These are phyloP conservation scores for Pseudocohnilembus persalinus DNA, from an alignment of 169 alveolate genomes.

Conservation along the genomic window DNA sequence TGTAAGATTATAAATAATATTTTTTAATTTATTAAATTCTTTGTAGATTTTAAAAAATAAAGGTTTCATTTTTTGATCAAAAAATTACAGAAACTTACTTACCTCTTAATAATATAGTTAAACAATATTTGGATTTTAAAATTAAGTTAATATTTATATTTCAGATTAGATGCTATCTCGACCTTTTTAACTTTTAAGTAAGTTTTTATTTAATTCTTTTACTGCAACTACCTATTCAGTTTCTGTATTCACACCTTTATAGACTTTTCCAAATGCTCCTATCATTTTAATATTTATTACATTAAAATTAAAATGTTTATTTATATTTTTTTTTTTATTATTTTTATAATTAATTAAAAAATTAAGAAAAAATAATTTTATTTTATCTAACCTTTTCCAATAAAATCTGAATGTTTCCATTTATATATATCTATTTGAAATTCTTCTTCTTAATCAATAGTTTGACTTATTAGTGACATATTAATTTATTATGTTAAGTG, in stretches of 20 bases:
- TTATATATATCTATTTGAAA: constrained; percentile 3
- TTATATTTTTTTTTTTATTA: too few relatives aligned
- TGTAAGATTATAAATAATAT: background rate
- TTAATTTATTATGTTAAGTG: too few relatives aligned
- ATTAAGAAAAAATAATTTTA: background rate
- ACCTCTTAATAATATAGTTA: constrained; percentile 10
- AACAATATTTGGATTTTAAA: constrained; percentile 22
- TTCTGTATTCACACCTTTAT: constrained; percentile 45
- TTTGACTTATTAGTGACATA: too few relatives aligned
- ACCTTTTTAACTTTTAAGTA: constrained; percentile 6
- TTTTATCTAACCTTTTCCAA: constrained; percentile 53
- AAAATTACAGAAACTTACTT: too few relatives aligned
- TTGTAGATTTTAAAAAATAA: background rate
- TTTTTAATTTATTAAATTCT: too few relatives aligned
- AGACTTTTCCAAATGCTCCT: constrained; percentile 52
- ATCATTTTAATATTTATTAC: too few relatives aligned
- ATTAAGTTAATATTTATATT: constrained; percentile 16
- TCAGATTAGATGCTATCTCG: constrained; percentile 26
- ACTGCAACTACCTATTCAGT: constrained; percentile 45
- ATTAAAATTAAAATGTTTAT: too few relatives aligned
- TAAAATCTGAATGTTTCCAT: constrained; percentile 30
- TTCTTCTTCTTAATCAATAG: background rate
- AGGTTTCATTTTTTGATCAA: too few relatives aligned
- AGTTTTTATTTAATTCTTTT: constrained; percentile 24
- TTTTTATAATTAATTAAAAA: too few relatives aligned